phyloP scores from a whole-genome alignment of 2,329 filamentous ascomycete genomes.

The Colletotrichum sp. region DNA sequence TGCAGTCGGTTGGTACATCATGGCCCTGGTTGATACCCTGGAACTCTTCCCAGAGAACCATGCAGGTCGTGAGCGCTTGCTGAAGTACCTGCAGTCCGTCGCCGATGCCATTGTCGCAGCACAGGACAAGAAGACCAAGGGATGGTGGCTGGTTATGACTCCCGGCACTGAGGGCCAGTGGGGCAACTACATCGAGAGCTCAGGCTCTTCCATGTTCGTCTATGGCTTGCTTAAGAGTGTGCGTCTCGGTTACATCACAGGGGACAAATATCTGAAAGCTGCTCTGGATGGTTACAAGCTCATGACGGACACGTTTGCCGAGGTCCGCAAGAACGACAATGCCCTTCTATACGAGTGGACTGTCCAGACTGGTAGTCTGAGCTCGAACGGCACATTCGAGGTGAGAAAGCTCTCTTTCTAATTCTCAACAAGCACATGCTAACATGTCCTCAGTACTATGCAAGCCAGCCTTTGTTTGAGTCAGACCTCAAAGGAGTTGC shows the following conservation, averaged over 20 bases:
- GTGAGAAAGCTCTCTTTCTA: conserved; percentile 32
- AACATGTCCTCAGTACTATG: conserved; percentile 23
- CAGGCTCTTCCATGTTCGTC: conserved; percentile 40
- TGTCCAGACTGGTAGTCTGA: conserved; percentile 38
- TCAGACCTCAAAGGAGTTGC: conserved; percentile 29
- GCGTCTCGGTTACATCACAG: conserved; percentile 36
- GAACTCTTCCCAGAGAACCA: conserved; percentile 44
- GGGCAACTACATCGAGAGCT: conserved; percentile 42
- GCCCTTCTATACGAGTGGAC: conserved; percentile 41
- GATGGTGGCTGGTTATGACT: conserved; percentile 43
- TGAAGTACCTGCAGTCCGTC: conserved; percentile 43
- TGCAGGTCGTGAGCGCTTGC: conserved; percentile 39
- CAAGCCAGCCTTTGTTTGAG: conserved; percentile 27
- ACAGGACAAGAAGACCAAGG: conserved; percentile 41
- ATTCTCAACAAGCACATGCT: neutral
- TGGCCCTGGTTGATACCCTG: conserved; percentile 53
- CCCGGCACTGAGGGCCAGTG: conserved; percentile 34
- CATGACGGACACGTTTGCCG: conserved; percentile 49
- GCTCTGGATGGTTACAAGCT: conserved; percentile 49
- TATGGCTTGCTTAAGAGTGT: conserved; percentile 40
- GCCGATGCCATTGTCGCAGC: conserved; percentile 44
- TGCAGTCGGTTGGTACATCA: conserved; percentile 38
- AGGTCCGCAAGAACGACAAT: conserved; percentile 46
- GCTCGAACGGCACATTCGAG: conserved; percentile 40
- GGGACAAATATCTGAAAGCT: conserved; percentile 35